Base-by-base conservation (phyloP, 768 basidiomycete genomes). In the Crucibulum laeve region DNA sequence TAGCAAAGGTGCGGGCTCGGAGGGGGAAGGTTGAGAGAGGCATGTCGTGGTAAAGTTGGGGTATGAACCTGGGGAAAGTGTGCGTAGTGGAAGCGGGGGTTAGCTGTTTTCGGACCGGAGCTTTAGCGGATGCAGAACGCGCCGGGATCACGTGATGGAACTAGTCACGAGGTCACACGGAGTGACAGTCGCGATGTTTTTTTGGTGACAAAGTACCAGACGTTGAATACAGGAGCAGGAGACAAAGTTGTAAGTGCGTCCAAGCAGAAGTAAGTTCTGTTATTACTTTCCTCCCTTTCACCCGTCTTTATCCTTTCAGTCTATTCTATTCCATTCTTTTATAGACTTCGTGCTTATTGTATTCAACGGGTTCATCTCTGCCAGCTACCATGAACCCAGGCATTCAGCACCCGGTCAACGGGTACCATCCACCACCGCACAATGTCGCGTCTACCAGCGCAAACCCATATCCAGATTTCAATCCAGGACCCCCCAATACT, bases 1-100 rank as follows among this genome's bases (percentile, higher is more conserved):
- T 69, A 32, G 77, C 69, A 42, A 82, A 67, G 32, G 58, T 45
- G 38, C 68, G 63, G 39, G 53, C 23, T 32, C 56, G 46, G 26
- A 61, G 44, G 28, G 61, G 50, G 38, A 71, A 50, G 35, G 58
- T 57, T 23, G 58, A 54, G 19, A 67, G 33, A 21, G 59, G 55
- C 67, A 70, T 70, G 52, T 47, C 49, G 48, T 38, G 43, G 46
- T 34, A 35, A 47, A 11, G 47, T 42, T 22, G 17, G 38, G 17
- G 42, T n/a, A 10, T 40, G 23, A 23, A 38, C 23, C 10, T 30
- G 22, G 34, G 24, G 25, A 19, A 25, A 17, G 40, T 28, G 35
- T 18, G 6, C 8, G 7, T 8, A 36, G 17, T 22, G 34, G 43
- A 37, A 22, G 21, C 7, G 17, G 44, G 44, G 45, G 43, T 6